These are phyloP conservation scores for Xylaria sp. DNA, from an alignment of 2,329 filamentous ascomycete genomes.

Conservation along the genomic window DNA sequence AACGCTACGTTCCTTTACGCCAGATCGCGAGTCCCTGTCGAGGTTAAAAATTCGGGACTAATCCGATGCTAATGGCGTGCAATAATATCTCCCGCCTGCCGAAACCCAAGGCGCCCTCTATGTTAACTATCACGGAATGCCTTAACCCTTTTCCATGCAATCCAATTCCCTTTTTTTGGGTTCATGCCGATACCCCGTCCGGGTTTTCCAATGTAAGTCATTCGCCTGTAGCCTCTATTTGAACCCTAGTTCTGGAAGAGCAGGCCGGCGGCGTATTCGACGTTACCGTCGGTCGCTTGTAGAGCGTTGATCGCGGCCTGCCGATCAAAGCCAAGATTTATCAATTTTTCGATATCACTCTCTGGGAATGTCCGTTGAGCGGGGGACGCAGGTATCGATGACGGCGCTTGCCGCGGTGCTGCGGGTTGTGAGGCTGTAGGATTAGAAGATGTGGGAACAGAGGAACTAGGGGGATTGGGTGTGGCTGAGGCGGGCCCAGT, in stretches of 20 bases:
- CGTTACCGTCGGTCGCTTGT: constrained; percentile 83
- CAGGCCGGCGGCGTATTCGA: constrained; percentile 87
- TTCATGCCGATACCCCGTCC: constrained; percentile 23
- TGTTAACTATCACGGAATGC: constrained; percentile 29
- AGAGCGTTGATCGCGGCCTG: constrained; percentile 83
- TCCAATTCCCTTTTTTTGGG: constrained; percentile 23
- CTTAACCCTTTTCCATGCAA: constrained; percentile 28
- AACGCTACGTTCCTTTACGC: constrained; percentile 16
- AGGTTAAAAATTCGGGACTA: constrained; percentile 7
- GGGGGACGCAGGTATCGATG: constrained; percentile 36
- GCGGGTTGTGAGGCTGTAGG: constrained; percentile 46
- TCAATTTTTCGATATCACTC: constrained; percentile 79
- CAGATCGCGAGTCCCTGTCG: constrained; percentile 8
- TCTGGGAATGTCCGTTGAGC: constrained; percentile 60
- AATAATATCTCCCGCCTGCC: constrained; percentile 15
- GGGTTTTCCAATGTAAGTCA: constrained; percentile 19
- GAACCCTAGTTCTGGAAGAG: constrained; percentile 66
- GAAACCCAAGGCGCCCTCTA: constrained; percentile 35
- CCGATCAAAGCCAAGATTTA: constrained; percentile 80
- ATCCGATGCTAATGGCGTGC: constrained; percentile 10
- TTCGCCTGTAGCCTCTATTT: constrained; percentile 13
- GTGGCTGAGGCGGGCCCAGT: constrained; percentile 59
- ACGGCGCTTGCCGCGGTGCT: constrained; percentile 38
- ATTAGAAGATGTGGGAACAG: constrained; percentile 46
- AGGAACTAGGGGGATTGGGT: constrained; percentile 42